These are phyloP conservation scores for Trametes pubescens DNA, from an alignment of 1,284 basidiomycete species.

Conservation along the genomic window DNA sequence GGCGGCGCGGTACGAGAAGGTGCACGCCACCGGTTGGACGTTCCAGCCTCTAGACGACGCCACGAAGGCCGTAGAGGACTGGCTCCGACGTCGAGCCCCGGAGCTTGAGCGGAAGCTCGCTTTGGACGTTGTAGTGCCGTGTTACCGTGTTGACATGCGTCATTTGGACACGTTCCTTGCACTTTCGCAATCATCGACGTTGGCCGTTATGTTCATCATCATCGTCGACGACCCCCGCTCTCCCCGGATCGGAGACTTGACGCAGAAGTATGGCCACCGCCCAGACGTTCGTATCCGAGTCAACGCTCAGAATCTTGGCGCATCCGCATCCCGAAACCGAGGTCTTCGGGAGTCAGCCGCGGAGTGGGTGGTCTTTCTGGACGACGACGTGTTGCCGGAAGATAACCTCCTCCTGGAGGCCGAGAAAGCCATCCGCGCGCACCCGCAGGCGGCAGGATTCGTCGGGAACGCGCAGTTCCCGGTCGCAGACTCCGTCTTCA, in stretches of 20 bases:
- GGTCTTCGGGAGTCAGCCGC: conserved; percentile 57
- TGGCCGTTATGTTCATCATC: conserved; percentile 61
- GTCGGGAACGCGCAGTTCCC: conserved; percentile 62
- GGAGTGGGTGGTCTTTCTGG: conserved; percentile 61
- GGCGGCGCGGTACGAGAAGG: conserved; percentile 57
- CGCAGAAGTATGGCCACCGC: conserved; percentile 47
- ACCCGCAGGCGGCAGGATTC: conserved; percentile 61
- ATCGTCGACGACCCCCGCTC: conserved; percentile 64
- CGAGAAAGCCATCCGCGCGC: conserved; percentile 55
- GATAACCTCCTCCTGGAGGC: conserved; percentile 53
- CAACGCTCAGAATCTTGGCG: conserved; percentile 54
- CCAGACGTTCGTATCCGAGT: conserved; percentile 57
- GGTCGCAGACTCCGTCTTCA: conserved; percentile 55
- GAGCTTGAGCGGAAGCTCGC: conserved; percentile 49
- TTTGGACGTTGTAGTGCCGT: conserved; percentile 64
- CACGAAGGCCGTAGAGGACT: conserved; percentile 46
- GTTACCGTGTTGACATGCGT: conserved; percentile 57
- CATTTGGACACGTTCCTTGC: conserved; percentile 55
- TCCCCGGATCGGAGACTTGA: conserved; percentile 45
- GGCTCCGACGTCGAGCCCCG: conserved; percentile 44
- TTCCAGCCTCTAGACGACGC: conserved; percentile 54
- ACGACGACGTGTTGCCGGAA: conserved; percentile 62
- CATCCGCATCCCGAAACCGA: conserved; percentile 58
- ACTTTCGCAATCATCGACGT: conserved; percentile 51
- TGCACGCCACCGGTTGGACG: conserved; percentile 56